phyloP scores from a whole-genome alignment of 139 green algal species.

The Marvania coccoides region DNA sequence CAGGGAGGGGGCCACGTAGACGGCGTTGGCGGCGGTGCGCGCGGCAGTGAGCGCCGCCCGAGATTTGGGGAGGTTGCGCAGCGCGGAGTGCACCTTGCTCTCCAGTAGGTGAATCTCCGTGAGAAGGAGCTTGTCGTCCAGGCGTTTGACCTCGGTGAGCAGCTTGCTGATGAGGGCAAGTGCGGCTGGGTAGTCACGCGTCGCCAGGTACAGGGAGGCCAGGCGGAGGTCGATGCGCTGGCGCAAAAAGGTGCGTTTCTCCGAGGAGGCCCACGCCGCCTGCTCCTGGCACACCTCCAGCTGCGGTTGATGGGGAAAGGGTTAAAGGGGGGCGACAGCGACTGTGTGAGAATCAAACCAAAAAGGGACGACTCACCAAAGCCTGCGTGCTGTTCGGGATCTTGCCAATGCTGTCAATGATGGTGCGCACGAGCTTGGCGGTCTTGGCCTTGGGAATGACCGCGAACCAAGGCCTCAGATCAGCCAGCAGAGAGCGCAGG shows the following conservation, averaged over 20 bases:
- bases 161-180: constrained; percentile 77
- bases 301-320: constrained; percentile 26
- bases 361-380: constrained; percentile 52
- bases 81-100: constrained; percentile 73
- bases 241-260: constrained; percentile 95
- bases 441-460: constrained; percentile 96
- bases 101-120: constrained; percentile 98
- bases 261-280: constrained; percentile 80
- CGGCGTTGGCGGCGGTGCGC: constrained; percentile 90
- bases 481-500: constrained; percentile 67
- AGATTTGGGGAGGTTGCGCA: constrained; percentile 89
- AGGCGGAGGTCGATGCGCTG: constrained; percentile 89
- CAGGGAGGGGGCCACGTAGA: constrained; percentile 89
- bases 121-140: constrained; percentile 98
- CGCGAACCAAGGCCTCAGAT: constrained; percentile 81
- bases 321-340: not conserved
- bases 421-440: constrained; percentile 90
- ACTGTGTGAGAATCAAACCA: not conserved
- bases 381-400: constrained; percentile 78
- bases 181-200: constrained; percentile 63
- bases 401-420: constrained; percentile 90
- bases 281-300: constrained; percentile 92
- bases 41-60: constrained; percentile 90
- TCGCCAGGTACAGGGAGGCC: constrained; percentile 77
- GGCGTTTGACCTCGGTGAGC: constrained; percentile 89